Conservation (phyloP, 1,284 basidiomycete genomes). For the Ustilago trichophora region DNA sequence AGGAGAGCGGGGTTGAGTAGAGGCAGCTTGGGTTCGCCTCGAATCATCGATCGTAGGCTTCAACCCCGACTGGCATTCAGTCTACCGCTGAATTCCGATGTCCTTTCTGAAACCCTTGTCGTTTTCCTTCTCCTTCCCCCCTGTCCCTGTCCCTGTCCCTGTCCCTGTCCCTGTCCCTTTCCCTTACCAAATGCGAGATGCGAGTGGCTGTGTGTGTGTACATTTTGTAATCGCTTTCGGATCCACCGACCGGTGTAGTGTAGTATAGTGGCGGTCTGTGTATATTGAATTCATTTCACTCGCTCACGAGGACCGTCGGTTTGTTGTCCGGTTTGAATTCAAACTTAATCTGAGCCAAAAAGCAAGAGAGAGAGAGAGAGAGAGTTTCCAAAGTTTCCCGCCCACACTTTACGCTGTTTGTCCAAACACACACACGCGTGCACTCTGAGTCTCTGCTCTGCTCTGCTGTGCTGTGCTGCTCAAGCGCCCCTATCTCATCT, state of each 20-base stretch:
- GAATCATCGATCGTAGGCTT: slow-evolving; percentile 1
- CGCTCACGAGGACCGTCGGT: neutral
- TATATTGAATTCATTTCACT: neutral
- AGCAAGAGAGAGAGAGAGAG: no score
- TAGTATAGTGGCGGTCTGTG: neutral
- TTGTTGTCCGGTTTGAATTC: no score
- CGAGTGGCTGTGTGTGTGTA: no score
- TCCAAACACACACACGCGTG: slow-evolving; percentile 2
- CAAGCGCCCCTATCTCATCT: no score
- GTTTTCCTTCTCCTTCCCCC: neutral
- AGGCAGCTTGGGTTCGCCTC: neutral
- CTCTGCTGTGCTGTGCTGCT: no score
- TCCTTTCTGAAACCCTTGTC: neutral
- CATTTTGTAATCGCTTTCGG: no score
- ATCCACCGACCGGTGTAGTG: no score
- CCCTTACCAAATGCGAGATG: no score
- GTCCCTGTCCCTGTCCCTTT: no score
- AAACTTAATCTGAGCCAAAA: no score
- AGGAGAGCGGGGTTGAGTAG: no score
- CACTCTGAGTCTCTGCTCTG: neutral
- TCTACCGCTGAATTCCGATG: slow-evolving; percentile 8
- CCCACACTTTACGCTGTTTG: neutral
- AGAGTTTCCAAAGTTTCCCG: neutral
- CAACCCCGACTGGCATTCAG: slow-evolving; percentile 1
- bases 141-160: no score